Evolutionary conservation across 441 rosid genomes (phyloP), one percentile per base, ranked within the genome.

Genomic region (Eutrema salsugineum): DNA sequence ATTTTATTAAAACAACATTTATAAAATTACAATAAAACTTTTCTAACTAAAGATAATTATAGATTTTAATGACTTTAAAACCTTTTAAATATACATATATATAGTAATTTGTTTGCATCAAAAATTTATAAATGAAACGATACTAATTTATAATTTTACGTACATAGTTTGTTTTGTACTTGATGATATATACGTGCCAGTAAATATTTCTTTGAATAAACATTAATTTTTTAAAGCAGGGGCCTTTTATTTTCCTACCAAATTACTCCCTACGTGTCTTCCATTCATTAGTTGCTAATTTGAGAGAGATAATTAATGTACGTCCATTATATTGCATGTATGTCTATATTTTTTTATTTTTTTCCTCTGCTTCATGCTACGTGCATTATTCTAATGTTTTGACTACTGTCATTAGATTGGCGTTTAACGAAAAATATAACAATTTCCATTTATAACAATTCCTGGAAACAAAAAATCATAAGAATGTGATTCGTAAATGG

Each of bases 241-340:
- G 40, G 33, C 71, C 71, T 33, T 70, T 68, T 62, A 68, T 68
- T 46, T 57, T 62, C 55, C 36, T 70, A 71, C 71, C 71, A 64
- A 39, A 49, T 32, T 40, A 40, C 33, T 16, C 24, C 20, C 53
- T 58, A 70, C 58, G 79, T 76, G 63, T 57, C 72, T 7, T 50
- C 43, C 57, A 58, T 33, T 64, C 49, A 65, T 65, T 70, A n/a
- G 79, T 16, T 65, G 11, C 60, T 62, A 57, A 61, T 27, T 62
- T 68, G 30, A 46, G 70, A 68, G 61, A 64, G 49, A 43, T 28
- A 57, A 40, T 56, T 63, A 16, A 36, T 64, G 71, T 40, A 30
- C 67, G 66, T 57, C 66, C 71, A 63, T 63, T 46, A 55, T 44
- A 69, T 46, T 69, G 75, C 79, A 69, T 76, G 79, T 57, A 70